Conservation (phyloP, 805 yeast species). For the Saccharomycopsis malanga region DNA sequence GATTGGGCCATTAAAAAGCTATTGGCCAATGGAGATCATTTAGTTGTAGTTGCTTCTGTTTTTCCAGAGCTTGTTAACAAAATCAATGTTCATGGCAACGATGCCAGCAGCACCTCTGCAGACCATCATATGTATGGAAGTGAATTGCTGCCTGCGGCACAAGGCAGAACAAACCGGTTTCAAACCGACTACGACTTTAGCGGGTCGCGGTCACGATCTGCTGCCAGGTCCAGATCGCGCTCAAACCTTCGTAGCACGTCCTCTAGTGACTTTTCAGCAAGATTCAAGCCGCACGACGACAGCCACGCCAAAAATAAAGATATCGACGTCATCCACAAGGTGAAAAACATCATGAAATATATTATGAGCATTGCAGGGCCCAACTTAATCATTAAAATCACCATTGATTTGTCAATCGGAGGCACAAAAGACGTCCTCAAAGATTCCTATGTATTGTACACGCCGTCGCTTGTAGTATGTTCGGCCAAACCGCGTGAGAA, state of each 20-base stretch:
- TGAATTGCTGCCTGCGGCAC: background rate
- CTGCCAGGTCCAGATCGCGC: constrained; percentile 2
- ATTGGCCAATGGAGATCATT: constrained; percentile 57
- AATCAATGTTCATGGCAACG: constrained; percentile 2
- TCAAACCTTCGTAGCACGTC: background rate
- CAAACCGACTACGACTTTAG: constrained; percentile 8
- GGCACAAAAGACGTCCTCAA: constrained; percentile 47
- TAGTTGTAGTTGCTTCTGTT: constrained; percentile 55
- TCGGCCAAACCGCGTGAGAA: constrained; percentile 43
- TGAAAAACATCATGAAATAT: constrained; percentile 48
- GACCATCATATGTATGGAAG: background rate
- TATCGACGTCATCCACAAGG: constrained; percentile 33
- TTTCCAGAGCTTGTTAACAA: constrained; percentile 27
- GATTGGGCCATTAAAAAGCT: constrained; percentile 58
- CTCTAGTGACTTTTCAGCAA: background rate
- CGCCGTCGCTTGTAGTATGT: constrained; percentile 50
- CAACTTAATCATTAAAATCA: constrained; percentile 39
- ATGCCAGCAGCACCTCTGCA: background rate
- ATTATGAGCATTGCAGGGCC: constrained; percentile 39
- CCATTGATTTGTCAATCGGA: constrained; percentile 58
- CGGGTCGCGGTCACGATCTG: background rate
- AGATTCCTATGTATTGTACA: constrained; percentile 54
- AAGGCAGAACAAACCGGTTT: constrained; percentile 4
- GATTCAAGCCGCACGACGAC: background rate
- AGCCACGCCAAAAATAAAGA: background rate